Evolutionary conservation across 2,329 filamentous ascomycete species (phyloP).

Genomic region (Xylaria sp.): DNA sequence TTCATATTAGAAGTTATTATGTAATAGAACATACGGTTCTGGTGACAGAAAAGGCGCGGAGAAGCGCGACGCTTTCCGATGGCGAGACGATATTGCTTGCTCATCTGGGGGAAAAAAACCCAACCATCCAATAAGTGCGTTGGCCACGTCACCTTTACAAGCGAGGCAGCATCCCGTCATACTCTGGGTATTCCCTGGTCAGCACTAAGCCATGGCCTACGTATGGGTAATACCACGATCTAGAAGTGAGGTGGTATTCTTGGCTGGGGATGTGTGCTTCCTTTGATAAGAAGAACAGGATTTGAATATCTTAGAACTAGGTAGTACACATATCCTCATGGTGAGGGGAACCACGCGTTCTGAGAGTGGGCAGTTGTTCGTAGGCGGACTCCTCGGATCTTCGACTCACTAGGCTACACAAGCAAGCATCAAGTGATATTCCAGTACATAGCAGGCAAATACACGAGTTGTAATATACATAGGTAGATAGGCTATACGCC

Average conservation of each 20-base stretch:
- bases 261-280: background rate
- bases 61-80: background rate
- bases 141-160: conserved; percentile 9
- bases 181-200: background rate
- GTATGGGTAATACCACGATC: background rate
- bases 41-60: background rate
- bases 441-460: too few relatives aligned
- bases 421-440: background rate
- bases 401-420: background rate
- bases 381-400: background rate
- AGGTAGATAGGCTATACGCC: too few relatives aligned
- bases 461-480: background rate
- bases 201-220: conserved; percentile 4
- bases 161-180: background rate
- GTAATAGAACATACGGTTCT: background rate
- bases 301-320: background rate
- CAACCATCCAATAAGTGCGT: background rate
- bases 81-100: background rate
- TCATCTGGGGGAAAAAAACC: background rate
- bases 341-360: background rate
- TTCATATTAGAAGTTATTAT: background rate
- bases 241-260: conserved; percentile 11
- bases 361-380: background rate
- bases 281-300: background rate
- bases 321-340: background rate